phyloP scores from a whole-genome alignment of 768 basidiomycete genomes.

The Chiua virens region DNA sequence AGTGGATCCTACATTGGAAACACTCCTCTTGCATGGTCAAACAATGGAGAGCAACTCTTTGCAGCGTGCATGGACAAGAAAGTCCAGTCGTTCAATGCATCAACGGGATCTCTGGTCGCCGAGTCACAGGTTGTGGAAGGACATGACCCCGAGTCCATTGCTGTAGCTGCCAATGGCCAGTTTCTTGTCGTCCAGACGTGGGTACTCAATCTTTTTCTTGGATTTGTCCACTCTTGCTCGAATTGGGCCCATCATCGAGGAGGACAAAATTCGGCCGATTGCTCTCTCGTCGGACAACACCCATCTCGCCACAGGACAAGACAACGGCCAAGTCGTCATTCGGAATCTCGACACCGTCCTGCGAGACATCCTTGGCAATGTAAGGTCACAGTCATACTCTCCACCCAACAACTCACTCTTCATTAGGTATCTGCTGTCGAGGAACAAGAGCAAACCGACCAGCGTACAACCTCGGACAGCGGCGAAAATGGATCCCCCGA shows the following conservation, averaged over 20 bases:
- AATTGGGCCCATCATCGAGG: not conserved
- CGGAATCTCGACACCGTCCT: not conserved
- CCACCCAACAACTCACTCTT: no score
- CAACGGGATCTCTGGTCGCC: not conserved
- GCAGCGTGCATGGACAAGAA: not conserved
- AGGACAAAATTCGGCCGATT: not conserved
- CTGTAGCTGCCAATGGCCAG: not conserved
- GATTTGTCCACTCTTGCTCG: not conserved
- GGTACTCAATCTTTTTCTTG: not conserved
- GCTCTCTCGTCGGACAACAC: not conserved
- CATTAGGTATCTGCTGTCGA: no score
- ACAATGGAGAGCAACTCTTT: not conserved
- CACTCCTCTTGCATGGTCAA: conserved; percentile 3
- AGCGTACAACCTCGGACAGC: no score
- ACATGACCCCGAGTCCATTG: not conserved
- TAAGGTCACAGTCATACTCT: no score
- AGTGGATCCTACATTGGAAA: not conserved
- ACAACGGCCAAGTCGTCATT: not conserved
- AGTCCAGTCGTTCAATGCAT: not conserved
- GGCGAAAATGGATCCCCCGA: no score
- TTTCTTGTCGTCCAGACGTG: not conserved
- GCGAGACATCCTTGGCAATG: not conserved
- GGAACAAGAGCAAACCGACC: no score
- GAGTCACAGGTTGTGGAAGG: not conserved
- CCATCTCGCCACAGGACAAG: conserved; percentile 2